A percentile compares a stretch with the other conserved stretches of the same genome.
phyloP scores from a whole-genome alignment of 139 green algal genomes.

The Chlorella sp. region DNA sequence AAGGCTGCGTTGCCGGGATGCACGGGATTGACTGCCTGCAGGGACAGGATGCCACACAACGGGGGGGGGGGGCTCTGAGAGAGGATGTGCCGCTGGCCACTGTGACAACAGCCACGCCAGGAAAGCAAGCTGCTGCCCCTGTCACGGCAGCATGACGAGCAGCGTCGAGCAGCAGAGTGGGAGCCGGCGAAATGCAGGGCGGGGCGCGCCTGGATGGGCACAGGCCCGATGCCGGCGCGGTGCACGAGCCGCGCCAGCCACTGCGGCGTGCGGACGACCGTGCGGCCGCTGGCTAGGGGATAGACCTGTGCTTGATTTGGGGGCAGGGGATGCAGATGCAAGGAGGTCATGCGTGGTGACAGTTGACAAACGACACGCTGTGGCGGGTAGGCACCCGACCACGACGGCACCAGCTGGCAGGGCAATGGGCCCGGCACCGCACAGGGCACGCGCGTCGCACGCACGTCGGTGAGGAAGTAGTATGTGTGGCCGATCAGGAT shows the following conservation, averaged over 20 bases:
- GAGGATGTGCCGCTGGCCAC: no score
- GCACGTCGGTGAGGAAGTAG: constrained; percentile 33
- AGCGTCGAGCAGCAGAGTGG: neutral
- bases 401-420: no score
- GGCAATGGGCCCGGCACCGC: no score
- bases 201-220: no score
- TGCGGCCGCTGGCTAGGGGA: constrained; percentile 32
- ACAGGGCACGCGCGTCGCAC: no score
- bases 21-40: constrained; percentile 8
- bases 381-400: no score
- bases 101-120: no score
- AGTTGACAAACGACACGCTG: no score
- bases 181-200: no score
- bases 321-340: neutral
- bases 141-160: no score
- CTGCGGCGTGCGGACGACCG: constrained; percentile 37
- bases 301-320: constrained; percentile 40
- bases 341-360: neutral
- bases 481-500: constrained; percentile 63
- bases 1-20: constrained; percentile 33
- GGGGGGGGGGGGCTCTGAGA: neutral
- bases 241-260: constrained; percentile 33
- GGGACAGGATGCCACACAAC: neutral
- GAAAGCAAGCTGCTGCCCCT: no score
- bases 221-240: constrained; percentile 18